A percentile compares a stretch with the other conserved stretches of the same genome.
Evolutionary conservation across 768 basidiomycete genomes (phyloP).

Genomic region (Boletales sp.): DNA sequence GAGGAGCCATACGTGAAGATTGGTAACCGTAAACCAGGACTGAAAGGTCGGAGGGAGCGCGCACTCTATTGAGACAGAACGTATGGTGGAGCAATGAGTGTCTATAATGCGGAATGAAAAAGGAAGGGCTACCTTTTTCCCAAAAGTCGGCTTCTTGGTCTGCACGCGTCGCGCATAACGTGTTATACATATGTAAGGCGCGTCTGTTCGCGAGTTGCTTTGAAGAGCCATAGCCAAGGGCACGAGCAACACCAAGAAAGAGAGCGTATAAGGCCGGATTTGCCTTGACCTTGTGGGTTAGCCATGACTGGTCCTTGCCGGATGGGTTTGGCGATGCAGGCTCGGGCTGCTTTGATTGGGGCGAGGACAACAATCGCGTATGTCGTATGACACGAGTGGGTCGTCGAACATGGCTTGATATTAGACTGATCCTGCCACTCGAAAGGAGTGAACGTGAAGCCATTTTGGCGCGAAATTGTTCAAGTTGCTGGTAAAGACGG

Average conservation of each 20-base stretch:
- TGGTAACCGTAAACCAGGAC: conserved; percentile 93
- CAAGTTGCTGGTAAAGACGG: neutral
- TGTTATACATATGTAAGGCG: conserved; percentile 55
- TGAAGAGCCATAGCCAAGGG: conserved; percentile 58
- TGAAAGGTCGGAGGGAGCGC: conserved; percentile 90
- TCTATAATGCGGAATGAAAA: no score
- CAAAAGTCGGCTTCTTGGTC: conserved; percentile 63
- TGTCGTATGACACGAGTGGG: conserved; percentile 3
- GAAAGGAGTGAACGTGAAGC: conserved; percentile 11
- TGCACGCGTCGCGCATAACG: conserved; percentile 51
- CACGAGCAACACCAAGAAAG: conserved; percentile 46
- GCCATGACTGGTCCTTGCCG: conserved; percentile 42
- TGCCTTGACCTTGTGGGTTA: conserved; percentile 49
- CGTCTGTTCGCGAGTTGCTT: conserved; percentile 60
- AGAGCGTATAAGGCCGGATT: conserved; percentile 44
- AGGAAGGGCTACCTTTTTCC: conserved; percentile 46
- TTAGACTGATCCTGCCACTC: conserved; percentile 2
- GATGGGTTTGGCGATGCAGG: conserved; percentile 5
- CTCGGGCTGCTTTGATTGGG: conserved; percentile 4
- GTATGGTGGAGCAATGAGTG: neutral
- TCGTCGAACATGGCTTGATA: conserved; percentile 4
- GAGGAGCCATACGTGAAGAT: conserved; percentile 89
- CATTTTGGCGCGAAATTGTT: conserved; percentile 4
- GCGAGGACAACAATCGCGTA: conserved; percentile 7
- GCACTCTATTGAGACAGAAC: conserved; percentile 51